Base-by-base conservation (phyloP, 768 basidiomycete genomes). In the Russula foetens region DNA sequence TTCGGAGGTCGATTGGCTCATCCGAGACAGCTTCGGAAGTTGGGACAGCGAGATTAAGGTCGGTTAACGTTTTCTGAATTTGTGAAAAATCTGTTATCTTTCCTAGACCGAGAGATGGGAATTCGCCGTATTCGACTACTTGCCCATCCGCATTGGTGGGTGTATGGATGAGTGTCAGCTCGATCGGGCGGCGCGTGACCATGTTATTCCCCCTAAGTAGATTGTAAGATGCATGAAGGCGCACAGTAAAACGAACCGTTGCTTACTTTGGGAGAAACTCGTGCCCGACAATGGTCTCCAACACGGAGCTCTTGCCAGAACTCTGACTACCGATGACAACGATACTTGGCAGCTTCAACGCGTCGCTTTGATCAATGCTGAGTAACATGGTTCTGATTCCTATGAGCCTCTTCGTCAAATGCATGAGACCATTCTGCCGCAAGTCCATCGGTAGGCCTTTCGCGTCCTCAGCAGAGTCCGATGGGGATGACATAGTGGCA, bases 281-380 rank as follows among this genome's bases (percentile, higher is more conserved):
- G 60, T 97, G 92, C 0, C 97, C 97, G 29, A 99, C 97, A 62
- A 99, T 90, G 6, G 97, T 88, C 73, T 99, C 97, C 62, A 99
- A 75, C 0, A 99, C 97, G 28, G 92, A 95, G 67, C 94, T 98
- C 78, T 99, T 99, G 12, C 97, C 97, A 2, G 92, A 95, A 72
- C 94, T 97, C 76, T 99, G 97, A 71, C 92, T 96, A 12, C 97
- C 97, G 63, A 99, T 90, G 49, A 98, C 97, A 45, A 98, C 97
- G 63, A 99, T 98, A 67, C 93, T 96, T 1, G 97, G 97, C 21
- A 99, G 76, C 68, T 94, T 98, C 66, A 99, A 80, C 7, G 87
- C 83, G 65, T 98, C 96, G 64, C 88, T 93, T 73, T 98, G 93
- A 73, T 98, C 97, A 56, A 98, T 95, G 68, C 90, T 88, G 24